phyloP scores from a whole-genome alignment of 108 stramenopile genomes.

The Cyclotella distinguenda region DNA sequence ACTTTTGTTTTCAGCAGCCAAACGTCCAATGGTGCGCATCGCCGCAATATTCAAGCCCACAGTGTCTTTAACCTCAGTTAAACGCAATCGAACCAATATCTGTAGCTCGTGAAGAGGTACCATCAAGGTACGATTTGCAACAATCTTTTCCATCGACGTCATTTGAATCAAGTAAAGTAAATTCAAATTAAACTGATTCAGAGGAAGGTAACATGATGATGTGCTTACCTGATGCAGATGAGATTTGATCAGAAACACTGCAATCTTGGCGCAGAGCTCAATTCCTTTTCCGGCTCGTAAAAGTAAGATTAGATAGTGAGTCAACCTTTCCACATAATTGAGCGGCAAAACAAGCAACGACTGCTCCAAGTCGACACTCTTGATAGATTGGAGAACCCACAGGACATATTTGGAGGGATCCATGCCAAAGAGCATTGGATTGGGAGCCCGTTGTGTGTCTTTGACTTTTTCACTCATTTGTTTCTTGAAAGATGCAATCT shows the following conservation, averaged over 20 bases:
- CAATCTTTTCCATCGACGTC: slow-evolving; percentile 29
- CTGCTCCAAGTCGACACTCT: slow-evolving; percentile 92
- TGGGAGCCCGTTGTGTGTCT: slow-evolving; percentile 48
- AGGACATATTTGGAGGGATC: slow-evolving; percentile 85
- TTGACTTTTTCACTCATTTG: slow-evolving; percentile 38
- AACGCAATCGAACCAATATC: slow-evolving; percentile 50
- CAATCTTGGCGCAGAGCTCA: slow-evolving; percentile 75
- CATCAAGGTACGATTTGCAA: slow-evolving; percentile 59
- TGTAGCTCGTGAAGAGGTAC: slow-evolving; percentile 72
- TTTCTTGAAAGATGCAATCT: slow-evolving; percentile 53
- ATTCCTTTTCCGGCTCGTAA: slow-evolving; percentile 68
- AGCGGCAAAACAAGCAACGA: slow-evolving; percentile 88
- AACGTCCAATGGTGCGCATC: slow-evolving; percentile 14
- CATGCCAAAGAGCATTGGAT: slow-evolving; percentile 82
- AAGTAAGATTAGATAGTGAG: slow-evolving; percentile 72
- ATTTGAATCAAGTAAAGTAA: slow-evolving; percentile 7
- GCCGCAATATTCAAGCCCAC: slow-evolving; percentile 85
- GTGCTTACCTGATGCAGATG: slow-evolving; percentile 75
- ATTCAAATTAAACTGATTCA: not conserved
- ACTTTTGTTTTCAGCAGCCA: slow-evolving; percentile 9
- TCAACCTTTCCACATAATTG: slow-evolving; percentile 68
- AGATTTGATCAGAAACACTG: slow-evolving; percentile 72
- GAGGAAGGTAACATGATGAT: not conserved
- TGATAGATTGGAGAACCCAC: slow-evolving; percentile 79
- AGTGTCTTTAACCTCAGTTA: slow-evolving; percentile 67